These are phyloP conservation scores for Sicyos baderoa DNA, from an alignment of 306 rosid genomes.

Conservation along the genomic window DNA sequence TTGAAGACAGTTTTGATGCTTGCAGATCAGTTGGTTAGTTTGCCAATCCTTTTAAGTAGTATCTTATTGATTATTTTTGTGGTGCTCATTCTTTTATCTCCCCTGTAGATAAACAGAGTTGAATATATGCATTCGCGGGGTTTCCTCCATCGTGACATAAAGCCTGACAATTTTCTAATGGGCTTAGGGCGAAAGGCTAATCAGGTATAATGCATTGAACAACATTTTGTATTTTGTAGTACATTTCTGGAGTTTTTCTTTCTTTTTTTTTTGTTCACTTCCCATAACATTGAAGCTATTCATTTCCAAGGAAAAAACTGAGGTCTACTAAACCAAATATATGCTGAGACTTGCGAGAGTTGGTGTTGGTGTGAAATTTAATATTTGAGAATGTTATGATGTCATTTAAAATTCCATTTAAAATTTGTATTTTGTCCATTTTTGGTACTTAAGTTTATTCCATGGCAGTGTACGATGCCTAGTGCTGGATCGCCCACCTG, in stretches of 20 bases:
- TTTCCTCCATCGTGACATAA: conserved; percentile 77
- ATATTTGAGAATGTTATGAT: conserved; percentile 3
- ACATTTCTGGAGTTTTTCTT: background rate
- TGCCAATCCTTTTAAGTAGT: background rate
- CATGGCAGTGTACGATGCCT: background rate
- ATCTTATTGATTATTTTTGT: conserved; percentile 8
- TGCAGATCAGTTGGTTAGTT: conserved; percentile 36
- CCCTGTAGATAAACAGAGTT: conserved; percentile 59
- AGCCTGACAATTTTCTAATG: conserved; percentile 83
- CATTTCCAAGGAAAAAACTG: background rate
- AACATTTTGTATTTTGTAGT: background rate
- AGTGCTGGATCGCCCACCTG: background rate
- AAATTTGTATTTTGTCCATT: background rate
- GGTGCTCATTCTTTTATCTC: conserved; percentile 21
- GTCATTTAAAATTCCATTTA: background rate
- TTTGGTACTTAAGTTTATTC: conserved; percentile 1
- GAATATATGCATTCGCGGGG: conserved; percentile 82
- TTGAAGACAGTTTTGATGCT: conserved; percentile 32
- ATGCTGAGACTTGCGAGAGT: background rate
- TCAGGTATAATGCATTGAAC: conserved; percentile 37
- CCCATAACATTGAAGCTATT: background rate
- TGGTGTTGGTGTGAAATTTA: background rate
- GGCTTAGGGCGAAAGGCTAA: conserved; percentile 77
- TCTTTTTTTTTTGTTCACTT: background rate
- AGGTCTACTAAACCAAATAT: background rate